Evolutionary conservation across 345 rosid genomes (phyloP), one percentile per base, ranked within the genome.

Genomic region (Kernera saxatilis): DNA sequence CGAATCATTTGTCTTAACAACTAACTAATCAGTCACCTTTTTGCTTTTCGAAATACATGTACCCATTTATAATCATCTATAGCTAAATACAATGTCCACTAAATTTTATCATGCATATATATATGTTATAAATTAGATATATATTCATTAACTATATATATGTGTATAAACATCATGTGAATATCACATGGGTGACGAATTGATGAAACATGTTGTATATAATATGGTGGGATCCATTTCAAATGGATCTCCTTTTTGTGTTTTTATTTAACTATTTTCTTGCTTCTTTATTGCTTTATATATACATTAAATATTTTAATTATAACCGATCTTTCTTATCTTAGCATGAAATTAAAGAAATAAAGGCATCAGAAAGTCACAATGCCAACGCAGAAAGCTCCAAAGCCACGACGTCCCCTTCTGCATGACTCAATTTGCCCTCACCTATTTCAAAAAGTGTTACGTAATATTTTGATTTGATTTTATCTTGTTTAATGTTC

Each of bases 161-260:
- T 55, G 21, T 22, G 19, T 22, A 27, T 14, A 17, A 45, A 44
- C 32, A 46, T 54, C 61, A 65, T 55, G 37, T 53, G 69, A 27
- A 54, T 62, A 63, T 69, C 79, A 75, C 79, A 69, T 75, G 79
- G 79, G 64, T 69, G 79, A 75, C 79, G 79, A 69, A 18, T 63
- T 68, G 69, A 59, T 67, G 73, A 58, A 50, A 33, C 27, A 74
- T 6, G 48, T 58, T 22, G 30, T 67, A 40, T 32, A 41, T 25
- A 23, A 17, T 60, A 62, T 62, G 51, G 58, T 69, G 65, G 70
- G 70, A 75, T 52, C 64, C 51, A 53, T 60, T 60, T 23, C 25
- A 53, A 69, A 63, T 75, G 64, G 43, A 68, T 62, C 52, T 46
- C 30, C 64, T 69, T 69, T 75, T 45, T 52, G 23, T 44, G 49